Evolutionary conservation across 352 stramenopile genomes (phyloP).

Genomic region (Globisporangium cederbergense): DNA sequence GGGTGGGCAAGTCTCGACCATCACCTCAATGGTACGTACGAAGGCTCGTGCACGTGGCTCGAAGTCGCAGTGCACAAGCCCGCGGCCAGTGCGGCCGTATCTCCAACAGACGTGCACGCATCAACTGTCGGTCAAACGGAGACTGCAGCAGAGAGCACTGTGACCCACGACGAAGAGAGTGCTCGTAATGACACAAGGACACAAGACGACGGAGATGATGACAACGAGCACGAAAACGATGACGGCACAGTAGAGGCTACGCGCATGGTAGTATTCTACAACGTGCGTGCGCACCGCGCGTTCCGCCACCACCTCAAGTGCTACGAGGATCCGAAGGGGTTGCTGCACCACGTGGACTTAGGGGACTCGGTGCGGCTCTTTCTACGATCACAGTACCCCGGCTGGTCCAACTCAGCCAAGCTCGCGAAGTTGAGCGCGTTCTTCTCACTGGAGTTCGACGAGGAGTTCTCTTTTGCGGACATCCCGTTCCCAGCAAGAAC

Average conservation of each 20-base stretch:
- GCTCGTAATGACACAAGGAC: background rate
- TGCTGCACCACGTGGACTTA: constrained; percentile 39
- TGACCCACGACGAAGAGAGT: background rate
- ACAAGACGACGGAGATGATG: background rate
- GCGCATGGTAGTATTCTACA: constrained; percentile 34
- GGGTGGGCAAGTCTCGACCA: constrained; percentile 52
- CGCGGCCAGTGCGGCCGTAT: background rate
- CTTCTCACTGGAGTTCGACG: constrained; percentile 47
- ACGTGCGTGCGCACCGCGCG: constrained; percentile 42
- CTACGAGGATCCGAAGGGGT: constrained; percentile 25
- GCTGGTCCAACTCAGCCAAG: constrained; percentile 62
- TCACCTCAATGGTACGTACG: constrained; percentile 58
- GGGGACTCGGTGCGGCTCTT: constrained; percentile 45
- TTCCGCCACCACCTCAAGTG: constrained; percentile 60
- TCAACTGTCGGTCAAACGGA: background rate
- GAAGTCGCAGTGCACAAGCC: constrained; percentile 48
- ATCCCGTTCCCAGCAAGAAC: background rate
- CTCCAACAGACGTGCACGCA: background rate
- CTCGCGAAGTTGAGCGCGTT: constrained; percentile 43
- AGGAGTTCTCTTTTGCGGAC: constrained; percentile 39
- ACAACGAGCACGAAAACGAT: background rate
- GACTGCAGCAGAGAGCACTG: background rate
- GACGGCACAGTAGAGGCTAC: constrained; percentile 17
- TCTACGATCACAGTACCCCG: constrained; percentile 39
- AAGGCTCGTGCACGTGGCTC: constrained; percentile 53